Percentiles rank a stretch among this genome's conserved stretches.
These are phyloP conservation scores for Ilyonectria destructans DNA, from an alignment of 2,329 filamentous ascomycete species.

Conservation along the genomic window DNA sequence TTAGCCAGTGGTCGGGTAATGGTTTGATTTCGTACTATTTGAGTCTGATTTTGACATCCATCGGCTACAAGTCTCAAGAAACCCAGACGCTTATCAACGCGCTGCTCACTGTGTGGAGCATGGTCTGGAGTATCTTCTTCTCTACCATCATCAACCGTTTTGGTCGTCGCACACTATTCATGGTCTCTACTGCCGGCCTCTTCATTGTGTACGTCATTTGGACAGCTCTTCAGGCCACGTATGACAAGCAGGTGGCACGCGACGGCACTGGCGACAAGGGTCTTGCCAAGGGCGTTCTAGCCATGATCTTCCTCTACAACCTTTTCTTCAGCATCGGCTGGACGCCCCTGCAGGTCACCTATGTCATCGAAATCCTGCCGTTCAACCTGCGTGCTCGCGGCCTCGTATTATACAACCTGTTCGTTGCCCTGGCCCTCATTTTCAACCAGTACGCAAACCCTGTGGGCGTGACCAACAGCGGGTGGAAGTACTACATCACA, in stretches of 20 bases:
- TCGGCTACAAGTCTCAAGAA: conserved; percentile 16
- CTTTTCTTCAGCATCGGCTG: conserved; percentile 14
- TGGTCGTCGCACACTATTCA: conserved; percentile 9
- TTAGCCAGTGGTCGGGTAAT: conserved; percentile 43
- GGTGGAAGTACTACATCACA: conserved; percentile 34
- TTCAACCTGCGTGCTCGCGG: conserved; percentile 52
- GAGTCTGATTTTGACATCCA: conserved; percentile 11
- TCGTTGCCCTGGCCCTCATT: conserved; percentile 43
- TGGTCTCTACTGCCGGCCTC: conserved; percentile 15
- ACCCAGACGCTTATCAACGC: conserved; percentile 21
- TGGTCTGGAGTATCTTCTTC: conserved; percentile 25
- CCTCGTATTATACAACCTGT: conserved; percentile 45
- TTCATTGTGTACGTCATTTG: conserved; percentile 15
- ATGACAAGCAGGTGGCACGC: conserved; percentile 10
- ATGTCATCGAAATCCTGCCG: conserved; percentile 60
- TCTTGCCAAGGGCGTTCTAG: conserved; percentile 23
- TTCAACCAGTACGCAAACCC: conserved; percentile 62
- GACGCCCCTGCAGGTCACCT: conserved; percentile 23
- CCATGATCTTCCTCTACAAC: conserved; percentile 31
- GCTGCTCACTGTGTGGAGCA: conserved; percentile 20
- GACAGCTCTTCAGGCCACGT: conserved; percentile 28
- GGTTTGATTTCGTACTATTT: conserved; percentile 23
- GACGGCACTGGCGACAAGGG: conserved; percentile 9
- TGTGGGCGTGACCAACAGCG: conserved; percentile 48
- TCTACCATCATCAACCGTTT: conserved; percentile 22